A percentile compares a stretch with the other conserved stretches of the same genome.
Evolutionary conservation across 768 basidiomycete species (phyloP).

Genomic region (Nevesoporus exiguus): DNA sequence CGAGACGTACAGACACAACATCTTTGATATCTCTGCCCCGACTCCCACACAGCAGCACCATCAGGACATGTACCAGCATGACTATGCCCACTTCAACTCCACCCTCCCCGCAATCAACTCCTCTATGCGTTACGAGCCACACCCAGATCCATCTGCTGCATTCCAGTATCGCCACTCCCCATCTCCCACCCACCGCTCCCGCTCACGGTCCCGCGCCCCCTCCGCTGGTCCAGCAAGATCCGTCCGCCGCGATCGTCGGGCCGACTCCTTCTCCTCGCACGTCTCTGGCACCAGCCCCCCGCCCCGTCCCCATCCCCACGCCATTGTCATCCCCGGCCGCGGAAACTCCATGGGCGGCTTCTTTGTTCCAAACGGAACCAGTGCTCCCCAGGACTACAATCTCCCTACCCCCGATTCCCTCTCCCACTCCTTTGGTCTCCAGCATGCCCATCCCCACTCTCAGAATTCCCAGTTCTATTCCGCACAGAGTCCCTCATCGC

Average conservation of each 20-base stretch:
- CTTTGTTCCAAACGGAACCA: constrained; percentile 28
- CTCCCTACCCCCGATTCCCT: constrained; percentile 42
- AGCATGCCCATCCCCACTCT: constrained; percentile 30
- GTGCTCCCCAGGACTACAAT: constrained; percentile 36
- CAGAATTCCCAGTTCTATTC: constrained; percentile 24
- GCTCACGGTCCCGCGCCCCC: constrained; percentile 38
- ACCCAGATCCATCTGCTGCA: constrained; percentile 31
- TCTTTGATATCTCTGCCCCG: constrained; percentile 60
- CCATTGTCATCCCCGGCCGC: constrained; percentile 64
- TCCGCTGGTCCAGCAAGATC: constrained; percentile 53
- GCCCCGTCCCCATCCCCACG: constrained; percentile 50
- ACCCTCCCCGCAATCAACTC: constrained; percentile 51
- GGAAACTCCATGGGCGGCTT: constrained; percentile 31
- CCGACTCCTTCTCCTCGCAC: constrained; percentile 57
- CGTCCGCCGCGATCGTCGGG: constrained; percentile 47
- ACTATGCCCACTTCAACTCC: constrained; percentile 45
- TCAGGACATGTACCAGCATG: constrained; percentile 29
- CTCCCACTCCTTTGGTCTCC: constrained; percentile 31
- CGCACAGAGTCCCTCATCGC: constrained; percentile 29
- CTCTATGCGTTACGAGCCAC: constrained; percentile 48
- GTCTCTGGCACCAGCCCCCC: constrained; percentile 50
- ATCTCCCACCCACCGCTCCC: constrained; percentile 40
- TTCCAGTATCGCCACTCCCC: constrained; percentile 26
- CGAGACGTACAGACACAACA: constrained; percentile 50
- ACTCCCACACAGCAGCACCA: constrained; percentile 32